A percentile compares a stretch with the other conserved stretches of the same genome.
Evolutionary conservation across 129 eudicot species (phyloP).

Genomic region (Artemisia argyi): DNA sequence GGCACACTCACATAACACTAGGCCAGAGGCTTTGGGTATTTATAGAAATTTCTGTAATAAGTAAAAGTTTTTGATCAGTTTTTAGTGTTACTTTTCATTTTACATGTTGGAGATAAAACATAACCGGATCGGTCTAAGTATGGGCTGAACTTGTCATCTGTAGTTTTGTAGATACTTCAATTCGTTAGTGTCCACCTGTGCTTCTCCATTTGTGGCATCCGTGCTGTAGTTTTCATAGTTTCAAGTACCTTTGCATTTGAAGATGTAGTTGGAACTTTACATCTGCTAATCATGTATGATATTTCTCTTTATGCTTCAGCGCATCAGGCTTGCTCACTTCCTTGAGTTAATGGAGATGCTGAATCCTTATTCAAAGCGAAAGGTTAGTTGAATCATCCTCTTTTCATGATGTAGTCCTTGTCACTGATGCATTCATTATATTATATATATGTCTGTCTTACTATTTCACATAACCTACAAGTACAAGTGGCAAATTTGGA

Average conservation of each 20-base stretch:
- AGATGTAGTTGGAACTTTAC: conserved; percentile 12
- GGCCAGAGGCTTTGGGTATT: too few relatives aligned
- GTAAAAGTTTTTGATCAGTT: too few relatives aligned
- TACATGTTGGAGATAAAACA: too few relatives aligned
- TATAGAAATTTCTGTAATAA: too few relatives aligned
- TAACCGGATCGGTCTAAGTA: background rate
- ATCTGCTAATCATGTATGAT: conserved; percentile 14
- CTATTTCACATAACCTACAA: too few relatives aligned
- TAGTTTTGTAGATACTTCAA: background rate
- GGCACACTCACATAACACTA: too few relatives aligned
- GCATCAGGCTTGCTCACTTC: conserved; percentile 82
- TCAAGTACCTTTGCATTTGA: conserved; percentile 10
- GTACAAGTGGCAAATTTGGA: too few relatives aligned
- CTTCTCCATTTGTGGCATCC: too few relatives aligned
- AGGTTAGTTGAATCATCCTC: conserved; percentile 38
- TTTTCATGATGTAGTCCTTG: conserved; percentile 8
- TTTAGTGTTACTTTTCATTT: too few relatives aligned
- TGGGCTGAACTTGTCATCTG: background rate
- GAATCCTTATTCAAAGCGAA: conserved; percentile 72
- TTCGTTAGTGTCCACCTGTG: too few relatives aligned
- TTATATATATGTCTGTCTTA: too few relatives aligned
- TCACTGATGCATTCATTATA: background rate
- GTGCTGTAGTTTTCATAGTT: conserved; percentile 1
- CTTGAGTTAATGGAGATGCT: conserved; percentile 96
- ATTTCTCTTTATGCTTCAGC: conserved; percentile 44